phyloP scores from a whole-genome alignment of 2,329 filamentous ascomycete genomes.

The Arthrobotrys musiformis region DNA sequence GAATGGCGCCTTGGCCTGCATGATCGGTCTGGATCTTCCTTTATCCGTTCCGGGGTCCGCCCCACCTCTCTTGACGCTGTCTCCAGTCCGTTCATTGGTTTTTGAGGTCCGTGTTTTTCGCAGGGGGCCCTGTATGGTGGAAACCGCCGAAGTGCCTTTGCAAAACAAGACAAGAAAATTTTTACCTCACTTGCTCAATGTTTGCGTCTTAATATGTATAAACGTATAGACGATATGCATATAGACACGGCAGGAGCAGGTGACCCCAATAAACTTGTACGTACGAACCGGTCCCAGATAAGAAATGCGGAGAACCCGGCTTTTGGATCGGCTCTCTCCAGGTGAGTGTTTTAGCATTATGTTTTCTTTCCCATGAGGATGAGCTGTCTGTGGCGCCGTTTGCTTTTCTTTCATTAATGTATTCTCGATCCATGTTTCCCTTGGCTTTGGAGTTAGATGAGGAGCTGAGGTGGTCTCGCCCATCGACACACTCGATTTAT shows the following conservation, averaged over 20 bases:
- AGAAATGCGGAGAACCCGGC: constrained; percentile 55
- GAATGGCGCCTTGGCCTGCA: constrained; percentile 48
- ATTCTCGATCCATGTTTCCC: background rate
- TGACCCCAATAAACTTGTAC: constrained; percentile 44
- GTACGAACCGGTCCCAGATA: constrained; percentile 26
- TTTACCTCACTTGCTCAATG: constrained; percentile 18
- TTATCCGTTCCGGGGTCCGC: constrained; percentile 53
- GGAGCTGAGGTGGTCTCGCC: background rate
- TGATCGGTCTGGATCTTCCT: constrained; percentile 56
- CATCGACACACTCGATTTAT: constrained; percentile 12
- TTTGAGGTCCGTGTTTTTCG: background rate
- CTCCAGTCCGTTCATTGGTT: constrained; percentile 15
- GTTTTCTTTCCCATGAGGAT: constrained; percentile 30
- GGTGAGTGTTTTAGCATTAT: constrained; percentile 34
- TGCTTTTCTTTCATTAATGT: background rate
- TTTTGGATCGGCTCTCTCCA: constrained; percentile 44
- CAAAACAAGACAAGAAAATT: constrained; percentile 20
- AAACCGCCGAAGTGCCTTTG: constrained; percentile 7
- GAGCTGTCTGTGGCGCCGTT: constrained; percentile 25
- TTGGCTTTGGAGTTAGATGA: background rate
- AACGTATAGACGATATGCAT: constrained; percentile 22
- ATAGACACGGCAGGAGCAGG: constrained; percentile 49
- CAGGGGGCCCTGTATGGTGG: constrained; percentile 10
- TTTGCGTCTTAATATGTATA: constrained; percentile 22
- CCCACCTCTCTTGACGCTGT: constrained; percentile 22